Base-by-base conservation (phyloP, 768 basidiomycete genomes). In the Tephrocybe sp. region DNA sequence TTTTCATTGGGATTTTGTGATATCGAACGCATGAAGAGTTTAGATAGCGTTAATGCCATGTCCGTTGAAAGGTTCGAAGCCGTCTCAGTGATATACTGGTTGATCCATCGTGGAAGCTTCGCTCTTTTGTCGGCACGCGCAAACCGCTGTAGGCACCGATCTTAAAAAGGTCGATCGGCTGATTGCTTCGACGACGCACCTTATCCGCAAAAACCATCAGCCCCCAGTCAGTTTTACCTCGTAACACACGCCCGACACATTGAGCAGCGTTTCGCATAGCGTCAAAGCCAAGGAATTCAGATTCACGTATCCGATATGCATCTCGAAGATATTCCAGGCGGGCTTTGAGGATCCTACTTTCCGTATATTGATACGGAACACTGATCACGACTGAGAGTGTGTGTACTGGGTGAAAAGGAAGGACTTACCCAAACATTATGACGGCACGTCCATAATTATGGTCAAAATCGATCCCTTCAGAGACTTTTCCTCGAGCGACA, bases 401-500 rank as follows among this genome's bases (percentile, higher is more conserved):
- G 34, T 28, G 42, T 36, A 16, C 16, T 26, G 22, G 38, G 42
- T 8, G 31, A 28, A 47, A 26, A 24, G 1, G 25, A 8, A 16
- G n/a, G 49, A 47, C 15, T 25, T 65, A 93, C 92, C 97, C 97
- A 73, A 99, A 98, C 97, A 99, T 98, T 66, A 99, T 93, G 64
- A 98, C 94, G 58, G 97, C 97, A 42, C 97, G 82, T 1, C 97
- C 97, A 64, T 98, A 99, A 66, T 99, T 98, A 69, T 99, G 97
- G 65, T 99, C 97, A 62, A 99, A 99, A 83, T 99, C 97, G 61
- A 99, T 99, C n/a, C 97, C 97, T 69, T 99, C 97, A 0, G 97
- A 98, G 0, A 99, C 97, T 67, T 99, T 99, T 3, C 97, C 97
- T 74, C 97, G 86, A 24, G 97, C 97, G 27, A 99, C 97, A 19